These are phyloP conservation scores for Diaporthe longicolla DNA, from an alignment of 2,329 filamentous ascomycete species.

Conservation along the genomic window DNA sequence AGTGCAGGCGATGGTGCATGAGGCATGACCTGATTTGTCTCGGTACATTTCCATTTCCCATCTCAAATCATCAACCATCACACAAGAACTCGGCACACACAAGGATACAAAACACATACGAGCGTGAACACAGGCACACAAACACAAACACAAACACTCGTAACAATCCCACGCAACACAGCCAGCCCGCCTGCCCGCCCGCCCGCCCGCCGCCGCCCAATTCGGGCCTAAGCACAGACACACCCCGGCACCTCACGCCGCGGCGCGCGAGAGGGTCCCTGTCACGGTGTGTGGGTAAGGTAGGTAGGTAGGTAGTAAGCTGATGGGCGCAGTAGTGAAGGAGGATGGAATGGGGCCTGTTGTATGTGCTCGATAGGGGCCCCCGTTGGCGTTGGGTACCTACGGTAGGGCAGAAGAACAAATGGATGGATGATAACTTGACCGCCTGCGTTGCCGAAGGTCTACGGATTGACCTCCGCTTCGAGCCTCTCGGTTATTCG, in stretches of 20 bases:
- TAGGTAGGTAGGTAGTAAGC: conserved; percentile 7
- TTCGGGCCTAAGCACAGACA: not conserved
- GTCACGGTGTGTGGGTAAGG: not conserved
- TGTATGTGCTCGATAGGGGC: not conserved
- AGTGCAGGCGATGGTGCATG: not conserved
- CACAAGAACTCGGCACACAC: not conserved
- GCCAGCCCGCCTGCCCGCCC: not conserved
- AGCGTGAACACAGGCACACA: not conserved
- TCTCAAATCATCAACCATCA: not conserved
- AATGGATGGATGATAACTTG: not conserved
- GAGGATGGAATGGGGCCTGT: too few relatives aligned
- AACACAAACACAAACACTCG: not conserved
- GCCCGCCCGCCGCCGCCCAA: conserved; percentile 1
- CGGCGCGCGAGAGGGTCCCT: not conserved
- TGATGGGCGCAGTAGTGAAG: conserved; percentile 19
- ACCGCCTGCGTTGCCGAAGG: conserved; percentile 24
- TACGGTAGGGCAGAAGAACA: not conserved
- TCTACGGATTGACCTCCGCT: not conserved
- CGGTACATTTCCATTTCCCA: not conserved
- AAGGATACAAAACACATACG: not conserved
- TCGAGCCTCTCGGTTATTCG: not conserved
- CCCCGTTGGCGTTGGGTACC: not conserved
- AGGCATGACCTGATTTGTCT: conserved; percentile 17
- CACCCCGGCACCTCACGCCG: conserved; percentile 18
- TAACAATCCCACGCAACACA: not conserved